Percentiles rank a stretch among this genome's conserved stretches.
Evolutionary conservation across 192 early-diverging fungal species (phyloP).

Genomic region (Geranomyces michiganensis): DNA sequence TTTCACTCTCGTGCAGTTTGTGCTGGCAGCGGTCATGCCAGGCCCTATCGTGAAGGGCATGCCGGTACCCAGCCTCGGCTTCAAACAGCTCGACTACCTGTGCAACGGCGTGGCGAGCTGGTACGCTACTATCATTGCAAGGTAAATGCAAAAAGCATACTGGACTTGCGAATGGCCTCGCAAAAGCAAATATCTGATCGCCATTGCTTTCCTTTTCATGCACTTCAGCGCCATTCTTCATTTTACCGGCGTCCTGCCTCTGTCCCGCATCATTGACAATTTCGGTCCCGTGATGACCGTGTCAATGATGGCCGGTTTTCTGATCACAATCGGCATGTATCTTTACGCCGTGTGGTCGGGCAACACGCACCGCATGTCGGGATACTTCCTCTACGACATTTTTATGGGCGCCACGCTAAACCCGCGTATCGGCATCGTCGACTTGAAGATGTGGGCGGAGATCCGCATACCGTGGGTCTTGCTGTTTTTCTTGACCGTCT

Average conservation of each 20-base stretch:
- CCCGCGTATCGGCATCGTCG: constrained; percentile 74
- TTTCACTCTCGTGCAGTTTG: constrained; percentile 61
- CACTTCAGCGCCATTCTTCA: constrained; percentile 44
- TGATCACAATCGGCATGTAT: constrained; percentile 46
- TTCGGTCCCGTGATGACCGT: constrained; percentile 61
- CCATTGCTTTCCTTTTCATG: not conserved
- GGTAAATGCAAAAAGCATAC: constrained; percentile 5
- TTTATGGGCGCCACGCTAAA: constrained; percentile 93
- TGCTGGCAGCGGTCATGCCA: constrained; percentile 65
- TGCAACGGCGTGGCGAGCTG: constrained; percentile 58
- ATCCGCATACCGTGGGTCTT: constrained; percentile 86
- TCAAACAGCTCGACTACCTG: constrained; percentile 55
- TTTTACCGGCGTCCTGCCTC: constrained; percentile 45
- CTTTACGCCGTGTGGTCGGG: constrained; percentile 32
- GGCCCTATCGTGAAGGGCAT: constrained; percentile 69
- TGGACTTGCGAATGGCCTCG: not conserved
- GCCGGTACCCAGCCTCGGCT: constrained; percentile 68
- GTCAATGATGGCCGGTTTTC: constrained; percentile 55
- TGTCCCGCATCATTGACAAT: constrained; percentile 58
- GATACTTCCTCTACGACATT: constrained; percentile 74
- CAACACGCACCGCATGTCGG: constrained; percentile 59
- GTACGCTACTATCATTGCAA: constrained; percentile 51
- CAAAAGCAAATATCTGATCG: constrained; percentile 1
- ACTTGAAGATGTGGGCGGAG: constrained; percentile 88
- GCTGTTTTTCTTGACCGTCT: constrained; percentile 66